These are phyloP conservation scores for Diplocarpon rosae DNA, from an alignment of 2,329 filamentous ascomycete genomes.

Conservation along the genomic window DNA sequence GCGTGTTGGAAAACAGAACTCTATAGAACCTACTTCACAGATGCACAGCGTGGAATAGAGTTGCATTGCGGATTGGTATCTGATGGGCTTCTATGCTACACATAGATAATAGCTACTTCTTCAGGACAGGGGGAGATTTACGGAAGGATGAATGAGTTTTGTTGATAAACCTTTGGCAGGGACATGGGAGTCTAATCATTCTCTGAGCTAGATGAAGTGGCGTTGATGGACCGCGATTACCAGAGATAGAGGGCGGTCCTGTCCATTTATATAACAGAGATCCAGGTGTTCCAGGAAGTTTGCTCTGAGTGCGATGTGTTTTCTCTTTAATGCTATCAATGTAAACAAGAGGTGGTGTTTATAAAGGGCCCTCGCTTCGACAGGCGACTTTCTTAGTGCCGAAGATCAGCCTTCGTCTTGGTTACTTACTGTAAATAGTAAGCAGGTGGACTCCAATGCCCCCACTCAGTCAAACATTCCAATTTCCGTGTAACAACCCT, in stretches of 20 bases:
- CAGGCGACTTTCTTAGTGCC: neutral
- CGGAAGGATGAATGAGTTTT: neutral
- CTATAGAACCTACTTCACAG: neutral
- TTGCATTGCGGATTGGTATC: neutral
- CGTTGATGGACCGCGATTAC: neutral
- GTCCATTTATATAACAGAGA: too few relatives aligned
- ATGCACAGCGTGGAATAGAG: neutral
- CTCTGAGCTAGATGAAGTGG: neutral
- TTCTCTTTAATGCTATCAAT: too few relatives aligned
- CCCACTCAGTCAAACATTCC: too few relatives aligned
- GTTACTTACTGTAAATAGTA: neutral
- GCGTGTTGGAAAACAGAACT: conserved; percentile 9
- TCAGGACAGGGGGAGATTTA: neutral
- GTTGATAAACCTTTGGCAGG: too few relatives aligned
- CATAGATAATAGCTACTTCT: neutral
- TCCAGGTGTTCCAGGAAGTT: too few relatives aligned
- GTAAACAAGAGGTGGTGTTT: neutral
- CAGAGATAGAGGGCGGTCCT: too few relatives aligned
- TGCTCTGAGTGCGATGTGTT: too few relatives aligned
- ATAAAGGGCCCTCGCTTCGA: neutral
- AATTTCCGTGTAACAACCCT: too few relatives aligned
- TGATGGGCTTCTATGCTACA: neutral
- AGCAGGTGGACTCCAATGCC: neutral
- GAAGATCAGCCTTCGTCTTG: neutral
- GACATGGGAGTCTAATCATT: too few relatives aligned